phyloP scores from a whole-genome alignment of 305 asterid species.

The Nicotiana rustica region DNA sequence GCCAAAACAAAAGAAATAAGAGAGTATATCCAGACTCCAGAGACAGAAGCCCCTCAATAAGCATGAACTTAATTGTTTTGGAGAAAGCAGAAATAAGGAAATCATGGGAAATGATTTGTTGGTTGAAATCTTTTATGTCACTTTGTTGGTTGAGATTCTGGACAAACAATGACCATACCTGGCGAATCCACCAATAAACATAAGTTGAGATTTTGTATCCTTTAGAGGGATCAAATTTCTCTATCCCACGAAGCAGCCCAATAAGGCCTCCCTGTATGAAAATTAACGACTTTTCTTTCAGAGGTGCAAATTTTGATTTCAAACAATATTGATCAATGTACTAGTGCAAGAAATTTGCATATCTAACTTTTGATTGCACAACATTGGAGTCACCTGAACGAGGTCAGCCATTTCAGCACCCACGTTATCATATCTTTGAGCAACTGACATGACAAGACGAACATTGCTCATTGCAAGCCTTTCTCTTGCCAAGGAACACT shows the following conservation, averaged over 20 bases:
- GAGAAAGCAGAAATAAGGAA: not conserved
- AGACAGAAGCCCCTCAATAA: not conserved
- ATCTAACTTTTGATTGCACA: slow-evolving; percentile 24
- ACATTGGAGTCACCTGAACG: slow-evolving; percentile 68
- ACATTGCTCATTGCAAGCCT: slow-evolving; percentile 98
- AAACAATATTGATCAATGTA: not conserved
- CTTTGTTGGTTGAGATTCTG: not conserved
- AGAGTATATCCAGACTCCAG: not conserved
- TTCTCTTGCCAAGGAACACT: slow-evolving; percentile 90
- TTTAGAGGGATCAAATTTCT: slow-evolving; percentile 90
- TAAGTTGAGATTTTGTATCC: slow-evolving; percentile 98
- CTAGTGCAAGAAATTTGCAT: not conserved
- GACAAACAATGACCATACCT: slow-evolving; percentile 53
- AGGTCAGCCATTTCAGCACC: slow-evolving; percentile 97
- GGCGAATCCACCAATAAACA: slow-evolving; percentile 99
- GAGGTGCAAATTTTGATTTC: not conserved
- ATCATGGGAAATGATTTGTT: not conserved
- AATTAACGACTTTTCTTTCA: slow-evolving; percentile 35
- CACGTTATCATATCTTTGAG: slow-evolving; percentile 91
- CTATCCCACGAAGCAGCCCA: slow-evolving; percentile 93
- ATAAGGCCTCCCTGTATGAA: slow-evolving; percentile 81
- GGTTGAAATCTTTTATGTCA: not conserved
- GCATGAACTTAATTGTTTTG: not conserved
- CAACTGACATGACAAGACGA: slow-evolving; percentile 97
- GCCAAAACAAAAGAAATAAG: not conserved